Evolutionary conservation across 768 basidiomycete species (phyloP).

Genomic region (Vararia minispora): DNA sequence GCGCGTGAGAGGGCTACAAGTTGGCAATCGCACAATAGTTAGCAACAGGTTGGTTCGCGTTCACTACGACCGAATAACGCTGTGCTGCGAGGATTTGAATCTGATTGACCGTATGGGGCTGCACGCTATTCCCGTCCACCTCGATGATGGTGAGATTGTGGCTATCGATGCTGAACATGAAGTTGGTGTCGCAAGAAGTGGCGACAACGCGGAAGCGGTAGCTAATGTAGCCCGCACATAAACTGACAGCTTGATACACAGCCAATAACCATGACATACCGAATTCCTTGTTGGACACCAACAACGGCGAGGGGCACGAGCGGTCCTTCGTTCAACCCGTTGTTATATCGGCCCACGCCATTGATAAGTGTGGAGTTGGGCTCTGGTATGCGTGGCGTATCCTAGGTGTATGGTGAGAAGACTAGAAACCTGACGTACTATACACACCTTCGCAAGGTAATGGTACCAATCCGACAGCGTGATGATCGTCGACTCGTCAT

Average conservation of each 20-base stretch:
- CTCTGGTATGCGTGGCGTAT: background rate
- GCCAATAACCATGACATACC: conserved; percentile 18
- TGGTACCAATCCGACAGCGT: conserved; percentile 35
- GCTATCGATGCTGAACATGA: conserved; percentile 24
- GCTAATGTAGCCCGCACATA: background rate
- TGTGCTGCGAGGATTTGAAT: conserved; percentile 25
- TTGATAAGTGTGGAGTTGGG: conserved; percentile 33
- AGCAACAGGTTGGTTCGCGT: conserved; percentile 24
- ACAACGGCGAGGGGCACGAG: conserved; percentile 25
- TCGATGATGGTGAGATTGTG: conserved; percentile 33
- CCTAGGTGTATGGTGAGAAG: background rate
- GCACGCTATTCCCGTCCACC: conserved; percentile 26
- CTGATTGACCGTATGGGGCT: conserved; percentile 23
- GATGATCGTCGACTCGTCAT: conserved; percentile 34
- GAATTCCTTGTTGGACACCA: conserved; percentile 25
- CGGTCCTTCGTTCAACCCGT: conserved; percentile 23
- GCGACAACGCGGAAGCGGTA: conserved; percentile 25
- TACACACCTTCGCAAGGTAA: background rate
- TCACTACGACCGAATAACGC: conserved; percentile 10
- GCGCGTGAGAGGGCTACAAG: too few relatives aligned
- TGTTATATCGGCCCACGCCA: conserved; percentile 28
- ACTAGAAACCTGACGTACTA: background rate
- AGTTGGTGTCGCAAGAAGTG: conserved; percentile 21
- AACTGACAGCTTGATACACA: background rate
- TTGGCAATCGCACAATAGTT: conserved; percentile 27